phyloP scores from a whole-genome alignment of 2,329 filamentous ascomycete species.

The Neonectria magnoliae region DNA sequence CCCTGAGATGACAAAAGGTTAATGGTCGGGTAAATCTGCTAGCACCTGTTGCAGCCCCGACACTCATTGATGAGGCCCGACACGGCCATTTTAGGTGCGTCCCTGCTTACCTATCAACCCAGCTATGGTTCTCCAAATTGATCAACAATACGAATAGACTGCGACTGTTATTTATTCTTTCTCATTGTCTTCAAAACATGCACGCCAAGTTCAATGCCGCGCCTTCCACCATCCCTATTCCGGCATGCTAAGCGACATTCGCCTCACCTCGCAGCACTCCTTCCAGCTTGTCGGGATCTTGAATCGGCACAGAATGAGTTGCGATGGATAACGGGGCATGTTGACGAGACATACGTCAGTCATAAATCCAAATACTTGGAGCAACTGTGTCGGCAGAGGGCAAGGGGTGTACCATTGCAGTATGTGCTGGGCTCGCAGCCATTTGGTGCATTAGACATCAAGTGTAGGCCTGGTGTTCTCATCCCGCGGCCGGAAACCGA shows the following conservation, averaged over 20 bases:
- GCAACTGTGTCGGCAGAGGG: slow-evolving; percentile 59
- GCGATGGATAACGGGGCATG: slow-evolving; percentile 76
- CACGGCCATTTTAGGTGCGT: background rate
- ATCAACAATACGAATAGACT: background rate
- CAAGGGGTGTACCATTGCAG: slow-evolving; percentile 80
- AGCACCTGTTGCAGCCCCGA: slow-evolving; percentile 4
- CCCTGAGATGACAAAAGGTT: slow-evolving; percentile 36
- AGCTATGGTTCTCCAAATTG: background rate
- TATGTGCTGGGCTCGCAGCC: slow-evolving; percentile 90
- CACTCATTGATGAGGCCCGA: background rate
- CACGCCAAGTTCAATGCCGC: slow-evolving; percentile 62
- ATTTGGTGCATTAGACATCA: slow-evolving; percentile 84
- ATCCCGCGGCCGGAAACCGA: slow-evolving; percentile 87
- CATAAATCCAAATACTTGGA: slow-evolving; percentile 42
- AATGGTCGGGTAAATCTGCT: slow-evolving; percentile 43
- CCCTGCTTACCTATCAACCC: background rate
- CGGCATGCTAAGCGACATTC: slow-evolving; percentile 64
- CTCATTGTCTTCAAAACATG: slow-evolving; percentile 25
- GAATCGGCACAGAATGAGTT: slow-evolving; percentile 74
- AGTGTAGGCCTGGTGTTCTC: slow-evolving; percentile 79
- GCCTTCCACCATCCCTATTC: slow-evolving; percentile 67
- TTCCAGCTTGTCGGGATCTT: slow-evolving; percentile 71
- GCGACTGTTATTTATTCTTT: background rate
- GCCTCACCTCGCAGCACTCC: slow-evolving; percentile 66
- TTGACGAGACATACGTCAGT: slow-evolving; percentile 45